Percentiles rank a stretch among this genome's conserved stretches.
Conservation (phyloP, 345 rosid species). For the Eucalyptus marginata region DNA sequence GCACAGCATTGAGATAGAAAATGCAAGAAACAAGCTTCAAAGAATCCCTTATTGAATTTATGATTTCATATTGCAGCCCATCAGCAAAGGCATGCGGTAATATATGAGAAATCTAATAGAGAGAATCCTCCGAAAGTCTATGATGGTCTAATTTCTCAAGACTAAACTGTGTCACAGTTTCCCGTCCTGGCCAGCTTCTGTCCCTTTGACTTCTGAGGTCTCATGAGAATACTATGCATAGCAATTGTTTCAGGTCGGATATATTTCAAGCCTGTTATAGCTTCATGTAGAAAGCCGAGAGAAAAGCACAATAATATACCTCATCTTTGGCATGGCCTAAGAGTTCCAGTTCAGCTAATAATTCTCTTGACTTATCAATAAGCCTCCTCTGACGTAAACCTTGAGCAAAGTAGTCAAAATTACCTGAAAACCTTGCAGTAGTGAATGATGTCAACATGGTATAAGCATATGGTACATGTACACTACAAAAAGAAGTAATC, state of each 20-base stretch:
- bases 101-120: not conserved
- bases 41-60: not conserved
- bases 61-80: not conserved
- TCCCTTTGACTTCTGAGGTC: not conserved
- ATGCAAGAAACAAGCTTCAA: not conserved
- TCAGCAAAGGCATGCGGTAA: not conserved
- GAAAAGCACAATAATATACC: slow-evolving; percentile 18
- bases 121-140: not conserved
- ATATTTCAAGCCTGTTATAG: not conserved
- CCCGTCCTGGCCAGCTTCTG: not conserved
- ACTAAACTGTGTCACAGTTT: not conserved
- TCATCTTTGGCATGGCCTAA: slow-evolving; percentile 70
- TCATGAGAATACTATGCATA: not conserved
- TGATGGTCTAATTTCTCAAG: not conserved
- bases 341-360: slow-evolving; percentile 54
- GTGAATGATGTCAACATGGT: not conserved
- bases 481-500: not conserved
- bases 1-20: not conserved
- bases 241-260: not conserved
- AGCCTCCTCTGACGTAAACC: slow-evolving; percentile 79
- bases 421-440: slow-evolving; percentile 42
- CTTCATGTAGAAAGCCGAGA: not conserved
- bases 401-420: slow-evolving; percentile 78
- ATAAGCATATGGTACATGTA: not conserved
- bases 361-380: slow-evolving; percentile 69